Conservation (phyloP, 2,329 filamentous ascomycete species). For the Rhexocercosporidium sp. region DNA sequence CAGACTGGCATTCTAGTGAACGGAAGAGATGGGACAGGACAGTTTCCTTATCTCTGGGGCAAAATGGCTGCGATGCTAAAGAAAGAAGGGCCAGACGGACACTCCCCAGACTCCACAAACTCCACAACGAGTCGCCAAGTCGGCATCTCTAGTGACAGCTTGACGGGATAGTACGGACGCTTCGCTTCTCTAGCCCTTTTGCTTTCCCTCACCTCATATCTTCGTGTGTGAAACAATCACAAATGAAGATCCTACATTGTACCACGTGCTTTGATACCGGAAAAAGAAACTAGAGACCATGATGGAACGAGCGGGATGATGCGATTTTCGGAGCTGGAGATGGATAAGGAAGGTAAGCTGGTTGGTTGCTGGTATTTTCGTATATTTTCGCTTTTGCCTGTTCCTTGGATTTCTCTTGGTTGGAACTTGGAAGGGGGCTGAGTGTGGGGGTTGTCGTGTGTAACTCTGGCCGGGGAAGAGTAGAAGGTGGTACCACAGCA, state of each 20-base stretch:
- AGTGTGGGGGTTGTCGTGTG: neutral
- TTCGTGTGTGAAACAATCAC: no score
- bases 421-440: neutral
- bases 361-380: neutral
- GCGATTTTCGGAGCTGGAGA: neutral
- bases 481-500: neutral
- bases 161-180: neutral
- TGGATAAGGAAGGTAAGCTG: neutral
- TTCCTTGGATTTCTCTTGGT: neutral
- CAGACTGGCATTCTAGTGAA: no score
- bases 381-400: neutral
- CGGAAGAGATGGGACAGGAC: no score
- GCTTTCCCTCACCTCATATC: neutral
- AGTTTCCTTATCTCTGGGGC: neutral
- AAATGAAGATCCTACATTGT: neutral
- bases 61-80: neutral
- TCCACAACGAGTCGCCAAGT: slow-evolving; percentile 1
- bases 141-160: neutral
- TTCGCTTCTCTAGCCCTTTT: neutral
- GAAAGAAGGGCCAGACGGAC: neutral
- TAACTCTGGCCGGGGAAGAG: neutral
- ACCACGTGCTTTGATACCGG: neutral
- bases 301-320: neutral
- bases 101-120: neutral
- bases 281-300: neutral